These are phyloP conservation scores for Perkinsus chesapeaki DNA, from an alignment of 169 alveolate genomes.

Conservation along the genomic window DNA sequence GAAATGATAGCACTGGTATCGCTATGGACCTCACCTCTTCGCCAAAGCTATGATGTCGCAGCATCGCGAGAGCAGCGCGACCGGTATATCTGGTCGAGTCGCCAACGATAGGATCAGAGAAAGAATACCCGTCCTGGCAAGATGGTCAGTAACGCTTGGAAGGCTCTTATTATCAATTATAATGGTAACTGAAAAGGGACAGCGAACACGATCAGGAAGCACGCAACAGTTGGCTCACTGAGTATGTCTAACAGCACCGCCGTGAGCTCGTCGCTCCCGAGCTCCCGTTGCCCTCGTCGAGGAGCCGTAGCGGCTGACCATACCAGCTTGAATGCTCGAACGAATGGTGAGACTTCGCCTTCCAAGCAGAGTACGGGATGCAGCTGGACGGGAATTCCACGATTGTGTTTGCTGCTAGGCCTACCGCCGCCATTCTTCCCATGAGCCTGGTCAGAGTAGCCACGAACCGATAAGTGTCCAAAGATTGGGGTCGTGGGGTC, in stretches of 20 bases:
- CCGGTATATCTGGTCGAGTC: neutral
- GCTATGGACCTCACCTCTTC: neutral
- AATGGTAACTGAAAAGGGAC: neutral
- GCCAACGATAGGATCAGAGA: neutral
- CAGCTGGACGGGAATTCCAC: neutral
- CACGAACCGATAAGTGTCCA: neutral
- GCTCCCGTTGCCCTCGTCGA: neutral
- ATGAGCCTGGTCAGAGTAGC: neutral
- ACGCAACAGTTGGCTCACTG: neutral
- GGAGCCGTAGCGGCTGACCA: neutral
- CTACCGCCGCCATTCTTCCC: neutral
- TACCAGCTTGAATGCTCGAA: neutral
- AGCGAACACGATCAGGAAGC: neutral
- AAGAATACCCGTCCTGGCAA: neutral
- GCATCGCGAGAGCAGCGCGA: neutral
- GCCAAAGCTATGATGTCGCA: neutral
- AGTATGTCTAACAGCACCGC: neutral
- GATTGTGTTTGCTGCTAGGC: neutral
- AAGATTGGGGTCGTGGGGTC: neutral
- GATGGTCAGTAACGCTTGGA: neutral
- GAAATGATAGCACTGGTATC: neutral
- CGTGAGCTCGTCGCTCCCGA: neutral
- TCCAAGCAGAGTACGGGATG: neutral
- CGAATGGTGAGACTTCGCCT: neutral
- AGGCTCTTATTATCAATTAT: neutral